Evolutionary conservation across 176 grass and related monocot species (phyloP), one percentile per base, ranked within the genome.

Genomic region (Oryza punctata): DNA sequence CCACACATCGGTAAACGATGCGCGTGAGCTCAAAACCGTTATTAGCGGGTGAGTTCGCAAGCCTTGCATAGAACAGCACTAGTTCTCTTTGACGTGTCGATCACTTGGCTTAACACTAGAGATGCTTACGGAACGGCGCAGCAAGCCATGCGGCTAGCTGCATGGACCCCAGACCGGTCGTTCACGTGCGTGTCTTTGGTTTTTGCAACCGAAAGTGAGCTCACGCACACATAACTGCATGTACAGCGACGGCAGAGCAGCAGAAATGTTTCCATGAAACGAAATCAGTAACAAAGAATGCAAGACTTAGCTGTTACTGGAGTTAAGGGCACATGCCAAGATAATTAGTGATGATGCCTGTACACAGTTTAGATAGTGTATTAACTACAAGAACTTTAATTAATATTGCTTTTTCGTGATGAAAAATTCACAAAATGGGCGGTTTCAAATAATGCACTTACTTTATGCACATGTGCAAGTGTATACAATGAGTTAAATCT

Each of bases 101-200:
- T 32, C 65, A 45, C 10, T 13, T n/a, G 44, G 18, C 64, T 78
- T 19, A 78, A 46, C 14, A 66, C 13, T 28, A 26, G 19, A 16
- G 27, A 14, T 21, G 24, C 35, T 71, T 63, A 24, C 38, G 24
- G 50, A 63, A 72, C 24, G 52, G 68, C 25, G 21, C 54, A 60
- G 54, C 68, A 30, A 29, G 67, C 14, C 68, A 40, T 35, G 45
- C 28, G 15, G 75, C 67, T 45, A 43, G 69, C 59, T 66, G 64
- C 64, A 16, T 73, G 81, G 37, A 1, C 24, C 61, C 67, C 59
- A 35, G 35, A 59, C 16, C 35, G 57, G 70, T 63, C 86, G 69
- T 52, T 63, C 89, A 85, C 93, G 67, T 88, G 90, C 80, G 41
- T 30, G 23, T 65, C 77, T 81, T 90, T 68, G 82, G 75, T 66